Percentiles rank a stretch among this genome's conserved stretches.
Evolutionary conservation across 148 eudicot genomes (phyloP).

Genomic region (Nyssa sinensis): DNA sequence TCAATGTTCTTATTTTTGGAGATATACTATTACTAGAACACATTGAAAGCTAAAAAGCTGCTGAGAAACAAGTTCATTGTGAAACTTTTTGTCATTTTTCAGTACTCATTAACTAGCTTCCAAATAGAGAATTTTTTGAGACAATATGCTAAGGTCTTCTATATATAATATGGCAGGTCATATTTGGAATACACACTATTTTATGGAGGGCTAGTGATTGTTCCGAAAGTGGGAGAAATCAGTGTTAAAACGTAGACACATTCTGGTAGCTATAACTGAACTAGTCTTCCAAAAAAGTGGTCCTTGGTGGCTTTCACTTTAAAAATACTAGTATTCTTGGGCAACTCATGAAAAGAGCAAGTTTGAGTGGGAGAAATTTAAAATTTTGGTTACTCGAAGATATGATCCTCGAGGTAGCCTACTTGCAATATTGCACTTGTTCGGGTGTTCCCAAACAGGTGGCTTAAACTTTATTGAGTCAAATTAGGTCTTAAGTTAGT

Average conservation of each 20-base stretch:
- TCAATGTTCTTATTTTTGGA: background rate
- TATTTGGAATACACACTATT: background rate
- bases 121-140: background rate
- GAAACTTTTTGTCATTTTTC: background rate
- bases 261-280: background rate
- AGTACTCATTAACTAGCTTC: background rate
- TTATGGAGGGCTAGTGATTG: slow-evolving; percentile 4
- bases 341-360: background rate
- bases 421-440: background rate
- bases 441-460: background rate
- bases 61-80: background rate
- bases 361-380: background rate
- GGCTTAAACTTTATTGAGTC: background rate
- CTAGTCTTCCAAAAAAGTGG: background rate
- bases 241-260: background rate
- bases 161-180: slow-evolving; percentile 2
- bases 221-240: background rate
- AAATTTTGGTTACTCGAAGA: background rate
- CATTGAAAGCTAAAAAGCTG: too few species aligned
- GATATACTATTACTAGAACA: background rate
- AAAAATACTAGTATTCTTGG: background rate
- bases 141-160: background rate
- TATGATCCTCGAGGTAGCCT: background rate
- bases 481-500: background rate
- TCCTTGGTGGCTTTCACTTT: background rate